Base-by-base conservation (phyloP, 257 asterid genomes). In the Thymus quinquecostatus region DNA sequence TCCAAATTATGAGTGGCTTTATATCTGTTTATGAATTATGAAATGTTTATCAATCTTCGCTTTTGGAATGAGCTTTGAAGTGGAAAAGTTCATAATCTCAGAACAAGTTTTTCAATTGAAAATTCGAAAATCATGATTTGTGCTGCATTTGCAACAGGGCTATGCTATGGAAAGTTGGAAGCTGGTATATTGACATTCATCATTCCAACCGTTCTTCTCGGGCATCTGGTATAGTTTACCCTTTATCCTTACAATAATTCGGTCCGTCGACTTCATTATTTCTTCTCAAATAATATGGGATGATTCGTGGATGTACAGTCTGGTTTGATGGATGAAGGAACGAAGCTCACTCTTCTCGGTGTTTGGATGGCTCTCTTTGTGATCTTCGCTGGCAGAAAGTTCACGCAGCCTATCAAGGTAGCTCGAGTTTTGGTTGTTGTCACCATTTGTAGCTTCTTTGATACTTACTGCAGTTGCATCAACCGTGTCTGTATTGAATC, bases 401-500 rank as follows among this genome's bases (percentile, higher is more conserved):
- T 95, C 85, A 88, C 82, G 57, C 99, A 95, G 68, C 92, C 98
- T 41, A 87, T 95, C 12, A 95, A 95, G 91, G 99, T 91, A 34
- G 47, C 27, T 6, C 50, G 40, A 53, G 9, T 50, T 45, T 53
- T 64, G 70, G 48, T 1, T 71, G 54, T 36, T 10, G 11, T 9
- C 29, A 30, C 28, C 40, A 10, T 58, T 10, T 30, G 28, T 58
- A 58, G 4, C 14, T 53, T 53, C 10, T 6, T 30, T 11, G 10
- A 14, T 53, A 33, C 13, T 29, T 58, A 6, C 12, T 33, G 6
- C 3, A 57, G 6, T 12, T 64, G 29, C 41, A 28, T 28, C 2
- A 4, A 12, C 13, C 13, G 33, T 7, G 7, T 43, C 10, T 30
- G 11, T 0, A n/a, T 32, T 12, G 60, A 55, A 13, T 34, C 33